Conservation (phyloP, 208 protist species). For the Acanthamoeba culbertsoni region DNA sequence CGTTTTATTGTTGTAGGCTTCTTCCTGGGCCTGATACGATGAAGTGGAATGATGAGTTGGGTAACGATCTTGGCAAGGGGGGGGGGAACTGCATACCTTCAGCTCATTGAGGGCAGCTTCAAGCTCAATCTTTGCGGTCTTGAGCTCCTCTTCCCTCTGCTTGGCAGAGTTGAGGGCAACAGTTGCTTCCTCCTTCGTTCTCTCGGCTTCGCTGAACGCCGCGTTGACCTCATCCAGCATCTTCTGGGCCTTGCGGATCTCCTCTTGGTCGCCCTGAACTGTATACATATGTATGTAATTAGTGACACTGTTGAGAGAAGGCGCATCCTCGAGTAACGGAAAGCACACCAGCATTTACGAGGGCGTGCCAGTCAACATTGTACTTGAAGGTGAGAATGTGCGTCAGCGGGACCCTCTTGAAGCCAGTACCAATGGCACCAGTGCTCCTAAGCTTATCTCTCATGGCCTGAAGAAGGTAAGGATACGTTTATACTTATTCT, state of each 20-base stretch:
- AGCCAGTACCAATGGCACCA: background rate
- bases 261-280: constrained; percentile 46
- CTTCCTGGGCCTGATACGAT: constrained; percentile 38
- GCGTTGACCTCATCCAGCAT: constrained; percentile 41
- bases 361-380: constrained; percentile 45
- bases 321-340: no score
- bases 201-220: constrained; percentile 1
- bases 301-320: background rate
- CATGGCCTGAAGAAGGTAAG: background rate
- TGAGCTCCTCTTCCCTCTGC: background rate
- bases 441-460: background rate
- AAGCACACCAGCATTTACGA: background rate
- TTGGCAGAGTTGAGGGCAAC: background rate
- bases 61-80: background rate
- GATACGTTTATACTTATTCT: background rate
- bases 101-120: constrained; percentile 54
- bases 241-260: constrained; percentile 51
- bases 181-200: background rate
- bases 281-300: background rate
- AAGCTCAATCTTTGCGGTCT: constrained; percentile 55
- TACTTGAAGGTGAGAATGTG: constrained; percentile 35
- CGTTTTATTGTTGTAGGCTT: constrained; percentile 61
- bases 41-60: background rate
- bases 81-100: background rate
- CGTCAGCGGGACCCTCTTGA: constrained; percentile 1